Evolutionary conservation across 495 filamentous ascomycete genomes (phyloP).

Genomic region (Aspergillus biplanus): DNA sequence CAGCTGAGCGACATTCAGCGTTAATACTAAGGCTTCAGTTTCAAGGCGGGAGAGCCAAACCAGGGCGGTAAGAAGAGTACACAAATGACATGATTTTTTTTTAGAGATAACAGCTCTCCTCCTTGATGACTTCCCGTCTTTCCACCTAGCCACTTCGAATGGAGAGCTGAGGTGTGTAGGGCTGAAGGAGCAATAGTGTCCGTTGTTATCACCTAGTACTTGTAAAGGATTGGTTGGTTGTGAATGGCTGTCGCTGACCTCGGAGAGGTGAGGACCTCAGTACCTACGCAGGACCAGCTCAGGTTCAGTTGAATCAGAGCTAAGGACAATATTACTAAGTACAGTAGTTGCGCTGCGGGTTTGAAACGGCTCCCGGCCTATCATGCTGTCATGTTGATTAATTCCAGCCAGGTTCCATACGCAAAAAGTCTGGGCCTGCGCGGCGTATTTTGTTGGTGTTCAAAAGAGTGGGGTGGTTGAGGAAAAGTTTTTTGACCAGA

Average conservation of each 20-base stretch:
- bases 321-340: not conserved
- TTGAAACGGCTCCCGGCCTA: not conserved
- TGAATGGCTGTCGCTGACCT: not conserved
- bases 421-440: not conserved
- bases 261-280: not conserved
- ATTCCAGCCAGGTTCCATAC: not conserved
- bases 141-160: not conserved
- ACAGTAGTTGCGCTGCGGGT: not conserved
- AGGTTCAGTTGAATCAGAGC: not conserved
- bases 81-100: too few relatives aligned
- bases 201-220: not conserved
- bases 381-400: not conserved
- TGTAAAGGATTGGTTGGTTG: not conserved
- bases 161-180: not conserved
- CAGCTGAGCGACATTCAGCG: conserved; percentile 5
- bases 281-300: not conserved
- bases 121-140: not conserved
- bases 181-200: not conserved
- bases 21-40: conserved; percentile 13
- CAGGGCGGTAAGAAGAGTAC: too few relatives aligned
- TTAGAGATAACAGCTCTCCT: too few relatives aligned
- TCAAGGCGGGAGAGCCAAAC: not conserved
- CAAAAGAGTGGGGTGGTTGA: not conserved
- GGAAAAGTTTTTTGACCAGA: not conserved
- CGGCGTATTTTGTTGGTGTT: not conserved